phyloP scores from a whole-genome alignment of 148 eudicot species.

The Camellia japonica region DNA sequence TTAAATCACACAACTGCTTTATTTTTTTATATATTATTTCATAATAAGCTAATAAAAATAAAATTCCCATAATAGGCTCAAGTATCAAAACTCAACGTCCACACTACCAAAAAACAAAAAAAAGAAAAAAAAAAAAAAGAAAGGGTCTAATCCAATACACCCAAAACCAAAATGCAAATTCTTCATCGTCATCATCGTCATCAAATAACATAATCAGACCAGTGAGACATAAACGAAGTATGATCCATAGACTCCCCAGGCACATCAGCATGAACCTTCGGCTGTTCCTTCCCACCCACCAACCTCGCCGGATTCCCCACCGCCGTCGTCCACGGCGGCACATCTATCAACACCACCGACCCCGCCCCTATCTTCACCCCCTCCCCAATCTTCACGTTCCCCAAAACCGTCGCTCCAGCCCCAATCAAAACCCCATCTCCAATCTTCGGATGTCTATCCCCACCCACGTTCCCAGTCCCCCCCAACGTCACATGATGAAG shows the following conservation, averaged over 20 bases:
- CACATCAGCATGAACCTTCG: slow-evolving; percentile 40
- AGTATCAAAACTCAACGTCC: too few relatives aligned
- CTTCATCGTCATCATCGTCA: not conserved
- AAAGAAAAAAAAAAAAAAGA: too few relatives aligned
- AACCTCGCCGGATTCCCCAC: slow-evolving; percentile 52
- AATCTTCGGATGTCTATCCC: slow-evolving; percentile 51
- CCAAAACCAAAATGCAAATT: too few relatives aligned
- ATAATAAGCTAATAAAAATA: too few relatives aligned
- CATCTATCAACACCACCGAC: slow-evolving; percentile 44
- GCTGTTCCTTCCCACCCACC: slow-evolving; percentile 42
- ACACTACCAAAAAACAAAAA: too few relatives aligned
- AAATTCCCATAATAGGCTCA: too few relatives aligned
- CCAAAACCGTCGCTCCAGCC: slow-evolving; percentile 43
- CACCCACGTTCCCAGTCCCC: slow-evolving; percentile 44
- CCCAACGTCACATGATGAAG: slow-evolving; percentile 52
- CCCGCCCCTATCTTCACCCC: slow-evolving; percentile 54
- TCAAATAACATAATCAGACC: slow-evolving; percentile 25
- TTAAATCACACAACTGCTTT: too few relatives aligned
- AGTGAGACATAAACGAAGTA: not conserved
- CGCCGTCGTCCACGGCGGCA: slow-evolving; percentile 52
- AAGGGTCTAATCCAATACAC: too few relatives aligned
- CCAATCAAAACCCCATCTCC: slow-evolving; percentile 52
- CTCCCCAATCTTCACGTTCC: slow-evolving; percentile 41
- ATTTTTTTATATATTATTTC: too few relatives aligned
- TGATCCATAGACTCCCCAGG: slow-evolving; percentile 57